These are phyloP conservation scores for Teratosphaeria epicoccoides DNA, from an alignment of 2,329 filamentous ascomycete species.

Conservation along the genomic window DNA sequence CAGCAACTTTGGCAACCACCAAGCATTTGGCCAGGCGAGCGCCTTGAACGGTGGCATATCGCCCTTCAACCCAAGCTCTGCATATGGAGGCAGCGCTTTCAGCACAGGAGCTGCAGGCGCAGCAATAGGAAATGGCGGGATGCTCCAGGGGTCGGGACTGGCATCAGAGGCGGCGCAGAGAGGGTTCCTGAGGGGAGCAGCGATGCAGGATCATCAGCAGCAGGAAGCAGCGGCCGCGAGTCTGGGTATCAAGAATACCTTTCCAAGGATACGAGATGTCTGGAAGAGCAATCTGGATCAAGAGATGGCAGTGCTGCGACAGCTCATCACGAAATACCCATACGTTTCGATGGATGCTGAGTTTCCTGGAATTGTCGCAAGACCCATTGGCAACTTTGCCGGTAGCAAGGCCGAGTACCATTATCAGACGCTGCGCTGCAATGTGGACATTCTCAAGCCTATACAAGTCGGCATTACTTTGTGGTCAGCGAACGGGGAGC, in stretches of 20 bases:
- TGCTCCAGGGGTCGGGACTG: constrained; percentile 44
- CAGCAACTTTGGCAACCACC: constrained; percentile 33
- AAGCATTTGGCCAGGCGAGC: constrained; percentile 10
- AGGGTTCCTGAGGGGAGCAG: constrained; percentile 68
- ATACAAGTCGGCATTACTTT: constrained; percentile 94
- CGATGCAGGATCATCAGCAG: constrained; percentile 34
- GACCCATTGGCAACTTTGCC: constrained; percentile 87
- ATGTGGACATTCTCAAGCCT: constrained; percentile 94
- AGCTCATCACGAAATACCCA: constrained; percentile 79
- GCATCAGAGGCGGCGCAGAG: constrained; percentile 80
- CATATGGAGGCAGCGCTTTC: constrained; percentile 22
- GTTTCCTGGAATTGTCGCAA: constrained; percentile 92
- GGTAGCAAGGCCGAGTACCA: constrained; percentile 90
- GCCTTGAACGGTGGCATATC: constrained; percentile 32
- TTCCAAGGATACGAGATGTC: constrained; percentile 84
- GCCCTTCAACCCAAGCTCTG: constrained; percentile 23
- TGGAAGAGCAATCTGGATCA: constrained; percentile 87
- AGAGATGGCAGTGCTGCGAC: constrained; percentile 76
- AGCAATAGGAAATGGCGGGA: constrained; percentile 20
- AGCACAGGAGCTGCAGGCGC: constrained; percentile 16
- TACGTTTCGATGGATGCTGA: constrained; percentile 99
- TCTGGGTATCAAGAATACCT: constrained; percentile 46
- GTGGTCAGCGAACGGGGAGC: constrained; percentile 82
- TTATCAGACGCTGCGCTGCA: constrained; percentile 93
- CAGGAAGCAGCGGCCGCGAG: constrained; percentile 25